Percentiles rank a stretch among this genome's conserved stretches.
Conservation (phyloP, 1,139 yeast genomes). For the Magnusiomyces fungicola region DNA sequence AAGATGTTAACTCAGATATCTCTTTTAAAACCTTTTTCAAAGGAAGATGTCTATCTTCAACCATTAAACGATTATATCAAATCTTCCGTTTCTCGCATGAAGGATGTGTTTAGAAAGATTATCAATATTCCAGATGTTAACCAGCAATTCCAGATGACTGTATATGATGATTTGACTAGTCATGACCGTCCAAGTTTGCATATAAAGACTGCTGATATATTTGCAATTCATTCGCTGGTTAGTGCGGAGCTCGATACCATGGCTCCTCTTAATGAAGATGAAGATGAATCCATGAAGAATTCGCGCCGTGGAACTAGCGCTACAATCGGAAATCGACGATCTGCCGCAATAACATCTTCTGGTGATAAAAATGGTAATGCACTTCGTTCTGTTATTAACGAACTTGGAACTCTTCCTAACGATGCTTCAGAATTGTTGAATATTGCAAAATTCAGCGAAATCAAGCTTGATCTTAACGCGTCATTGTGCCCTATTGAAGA, state of each 20-base stretch:
- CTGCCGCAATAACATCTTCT: too few species aligned
- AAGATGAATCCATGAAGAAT: conserved; percentile 25
- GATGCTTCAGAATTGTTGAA: conserved; percentile 39
- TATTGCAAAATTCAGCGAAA: conserved; percentile 35
- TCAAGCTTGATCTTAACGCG: conserved; percentile 38
- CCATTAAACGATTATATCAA: conserved; percentile 71
- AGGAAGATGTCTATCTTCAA: conserved; percentile 60
- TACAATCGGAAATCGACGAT: too few species aligned
- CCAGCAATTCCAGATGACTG: conserved; percentile 50
- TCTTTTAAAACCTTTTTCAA: conserved; percentile 54
- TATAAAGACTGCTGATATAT: conserved; percentile 58
- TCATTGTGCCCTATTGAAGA: conserved; percentile 35
- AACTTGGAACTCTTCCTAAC: conserved; percentile 38
- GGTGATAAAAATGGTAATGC: conserved; percentile 24
- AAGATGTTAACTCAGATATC: conserved; percentile 61
- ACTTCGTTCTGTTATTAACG: conserved; percentile 40
- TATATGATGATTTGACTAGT: conserved; percentile 65
- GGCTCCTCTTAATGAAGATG: conserved; percentile 24
- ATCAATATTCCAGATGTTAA: conserved; percentile 56
- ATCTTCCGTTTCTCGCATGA: conserved; percentile 42
- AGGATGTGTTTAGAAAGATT: conserved; percentile 40
- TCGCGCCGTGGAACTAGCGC: too few species aligned
- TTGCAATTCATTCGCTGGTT: conserved; percentile 52
- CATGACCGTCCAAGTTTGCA: conserved; percentile 58
- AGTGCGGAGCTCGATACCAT: conserved; percentile 45